Evolutionary conservation across 352 stramenopile species (phyloP).

Genomic region (Ophiocytium majus): DNA sequence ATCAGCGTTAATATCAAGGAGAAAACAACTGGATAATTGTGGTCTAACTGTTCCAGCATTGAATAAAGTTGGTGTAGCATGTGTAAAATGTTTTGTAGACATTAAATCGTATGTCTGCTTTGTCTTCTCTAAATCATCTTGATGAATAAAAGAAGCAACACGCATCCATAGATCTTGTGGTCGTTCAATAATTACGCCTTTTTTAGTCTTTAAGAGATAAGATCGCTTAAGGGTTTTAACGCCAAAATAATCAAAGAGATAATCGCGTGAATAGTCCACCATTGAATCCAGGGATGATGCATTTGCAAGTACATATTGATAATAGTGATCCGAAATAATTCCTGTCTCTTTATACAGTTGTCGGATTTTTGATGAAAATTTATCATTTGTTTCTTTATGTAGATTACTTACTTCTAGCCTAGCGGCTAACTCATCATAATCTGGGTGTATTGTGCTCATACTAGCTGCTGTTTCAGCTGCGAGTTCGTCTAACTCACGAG

Average conservation of each 20-base stretch:
- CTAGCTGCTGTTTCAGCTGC: slow-evolving; percentile 88
- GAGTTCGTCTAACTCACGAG: slow-evolving; percentile 94
- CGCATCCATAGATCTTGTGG: slow-evolving; percentile 98
- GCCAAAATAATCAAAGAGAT: slow-evolving; percentile 95
- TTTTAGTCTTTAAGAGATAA: slow-evolving; percentile 92
- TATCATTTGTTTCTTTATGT: slow-evolving; percentile 89
- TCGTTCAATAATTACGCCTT: slow-evolving; percentile 89
- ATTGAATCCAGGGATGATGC: slow-evolving; percentile 61
- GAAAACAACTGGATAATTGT: slow-evolving; percentile 95
- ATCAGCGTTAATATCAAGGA: slow-evolving; percentile 96
- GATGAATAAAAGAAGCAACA: slow-evolving; percentile 92
- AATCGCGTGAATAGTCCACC: slow-evolving; percentile 91
- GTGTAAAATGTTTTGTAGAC: slow-evolving; percentile 87
- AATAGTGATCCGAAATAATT: not conserved
- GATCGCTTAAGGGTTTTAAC: slow-evolving; percentile 89
- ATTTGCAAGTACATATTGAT: slow-evolving; percentile 66
- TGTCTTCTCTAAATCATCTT: slow-evolving; percentile 80
- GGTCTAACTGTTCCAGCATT: slow-evolving; percentile 92
- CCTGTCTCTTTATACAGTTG: slow-evolving; percentile 39
- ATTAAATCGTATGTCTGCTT: slow-evolving; percentile 96
- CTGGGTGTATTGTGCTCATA: slow-evolving; percentile 89
- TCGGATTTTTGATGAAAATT: slow-evolving; percentile 78
- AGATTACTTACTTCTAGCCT: slow-evolving; percentile 95
- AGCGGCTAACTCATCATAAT: slow-evolving; percentile 94
- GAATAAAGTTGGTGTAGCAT: slow-evolving; percentile 97